phyloP scores from a whole-genome alignment of 2,329 filamentous ascomycete genomes.

The Phialophora verrucosa region DNA sequence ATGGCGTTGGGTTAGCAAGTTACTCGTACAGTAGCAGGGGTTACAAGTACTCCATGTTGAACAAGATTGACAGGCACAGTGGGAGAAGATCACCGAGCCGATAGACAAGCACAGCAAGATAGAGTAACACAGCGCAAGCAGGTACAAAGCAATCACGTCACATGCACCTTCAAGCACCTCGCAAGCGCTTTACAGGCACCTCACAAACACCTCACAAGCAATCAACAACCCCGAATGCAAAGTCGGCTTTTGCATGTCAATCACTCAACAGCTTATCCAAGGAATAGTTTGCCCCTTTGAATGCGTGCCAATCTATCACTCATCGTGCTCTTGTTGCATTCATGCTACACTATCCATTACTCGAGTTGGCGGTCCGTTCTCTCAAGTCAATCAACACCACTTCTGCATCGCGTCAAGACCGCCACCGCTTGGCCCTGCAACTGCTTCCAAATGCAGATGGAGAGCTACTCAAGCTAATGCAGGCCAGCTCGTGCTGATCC shows the following conservation, averaged over 20 bases:
- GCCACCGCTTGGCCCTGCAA: too few species aligned
- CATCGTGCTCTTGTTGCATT: not conserved
- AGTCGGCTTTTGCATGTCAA: not conserved
- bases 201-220: not conserved
- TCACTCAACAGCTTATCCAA: not conserved
- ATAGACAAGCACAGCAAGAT: not conserved
- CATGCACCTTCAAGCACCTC: not conserved
- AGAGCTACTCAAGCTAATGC: conserved; percentile 14
- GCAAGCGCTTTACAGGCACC: not conserved
- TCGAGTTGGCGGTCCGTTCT: not conserved
- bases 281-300: not conserved
- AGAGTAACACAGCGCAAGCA: not conserved
- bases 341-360: not conserved
- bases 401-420: not conserved
- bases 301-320: not conserved
- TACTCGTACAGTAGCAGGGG: not conserved
- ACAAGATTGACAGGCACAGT: conserved; percentile 9
- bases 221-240: not conserved
- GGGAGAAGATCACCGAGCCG: not conserved
- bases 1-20: not conserved
- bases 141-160: not conserved
- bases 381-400: not conserved
- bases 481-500: conserved; percentile 7
- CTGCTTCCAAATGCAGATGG: not conserved
- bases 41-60: not conserved